Percentiles rank a stretch among this genome's conserved stretches.
Conservation (phyloP, 345 rosid genomes). For the Boechera divaricarpa region DNA sequence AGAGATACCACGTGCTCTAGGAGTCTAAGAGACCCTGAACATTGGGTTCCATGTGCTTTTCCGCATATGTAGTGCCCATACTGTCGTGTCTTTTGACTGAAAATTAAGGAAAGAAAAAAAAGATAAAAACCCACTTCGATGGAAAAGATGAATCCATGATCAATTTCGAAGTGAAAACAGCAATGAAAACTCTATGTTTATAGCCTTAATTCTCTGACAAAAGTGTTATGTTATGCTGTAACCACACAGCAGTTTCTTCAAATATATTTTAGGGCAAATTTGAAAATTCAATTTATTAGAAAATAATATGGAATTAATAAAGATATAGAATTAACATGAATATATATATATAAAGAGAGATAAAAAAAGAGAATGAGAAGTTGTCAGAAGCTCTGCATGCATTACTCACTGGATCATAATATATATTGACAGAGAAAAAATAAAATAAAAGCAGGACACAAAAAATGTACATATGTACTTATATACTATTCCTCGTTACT, state of each 20-base stretch:
- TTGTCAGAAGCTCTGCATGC: constrained; percentile 49
- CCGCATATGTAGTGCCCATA: constrained; percentile 56
- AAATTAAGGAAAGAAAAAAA: constrained; percentile 26
- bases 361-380: constrained; percentile 32
- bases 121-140: constrained; percentile 35
- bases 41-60: constrained; percentile 74
- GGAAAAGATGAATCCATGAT: constrained; percentile 31
- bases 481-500: constrained; percentile 34
- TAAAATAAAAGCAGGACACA: constrained; percentile 34
- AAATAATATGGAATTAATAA: neutral
- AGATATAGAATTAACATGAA: neutral
- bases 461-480: constrained; percentile 37
- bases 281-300: neutral
- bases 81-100: constrained; percentile 60
- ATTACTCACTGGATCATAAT: constrained; percentile 49
- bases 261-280: neutral
- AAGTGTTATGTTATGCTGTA: constrained; percentile 31
- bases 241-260: constrained; percentile 35
- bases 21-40: constrained; percentile 35
- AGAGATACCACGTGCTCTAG: constrained; percentile 35
- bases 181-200: constrained; percentile 23
- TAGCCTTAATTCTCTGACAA: constrained; percentile 40
- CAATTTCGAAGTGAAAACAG: constrained; percentile 26
- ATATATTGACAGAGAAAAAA: constrained; percentile 33
- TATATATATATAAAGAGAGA: neutral